Base-by-base conservation (phyloP, 768 basidiomycete species). In the Boletus pseudo-olivaceus region DNA sequence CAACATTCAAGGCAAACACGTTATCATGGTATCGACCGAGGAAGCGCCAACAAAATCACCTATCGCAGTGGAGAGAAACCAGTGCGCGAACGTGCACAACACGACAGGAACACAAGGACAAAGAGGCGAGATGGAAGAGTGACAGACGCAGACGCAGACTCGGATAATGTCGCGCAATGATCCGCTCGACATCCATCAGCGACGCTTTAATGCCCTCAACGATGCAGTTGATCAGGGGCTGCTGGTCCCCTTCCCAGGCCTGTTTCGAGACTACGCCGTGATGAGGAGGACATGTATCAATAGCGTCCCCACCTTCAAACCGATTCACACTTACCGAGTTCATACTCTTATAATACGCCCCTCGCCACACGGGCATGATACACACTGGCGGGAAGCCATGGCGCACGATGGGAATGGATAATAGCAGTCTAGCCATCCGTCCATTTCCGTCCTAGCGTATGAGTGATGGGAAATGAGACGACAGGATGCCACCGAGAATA, bases 211-310 rank as follows among this genome's bases (percentile, higher is more conserved):
- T 58, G 23, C 63, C 60, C 26, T 71, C 60, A 4, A 70, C 70
- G 35, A 70, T 54, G 32, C 67, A 70, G 35, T 66, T 64, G 41
- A 71, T 70, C 59, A 70, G 39, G 20, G 68, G 68, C 19, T 67
- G 66, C 32, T 70, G 71, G 30, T 70, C 64, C 4, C 68, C 68
- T n/a, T 71, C 70, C 68, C 70, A 70, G 17, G 68, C 68, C 68
- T 70, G 51, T 3, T 14, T n/a, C 5, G 29, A 8, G 15, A 7
- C 7, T 19, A 15, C 32, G 10, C 10, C 2, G 37, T 14, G 29
- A 23, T 15, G 12, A 39, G 1, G 19, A 32, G 8, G 5, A 30
- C 7, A 14, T 19, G 38, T 9, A 33, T 62, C 47, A 54, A 15
- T 39, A 17, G 11, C 29, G 9, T 19, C 6, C 26, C 6, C 4